Conservation (phyloP, 345 rosid species). For the Pelargonium nanum region DNA sequence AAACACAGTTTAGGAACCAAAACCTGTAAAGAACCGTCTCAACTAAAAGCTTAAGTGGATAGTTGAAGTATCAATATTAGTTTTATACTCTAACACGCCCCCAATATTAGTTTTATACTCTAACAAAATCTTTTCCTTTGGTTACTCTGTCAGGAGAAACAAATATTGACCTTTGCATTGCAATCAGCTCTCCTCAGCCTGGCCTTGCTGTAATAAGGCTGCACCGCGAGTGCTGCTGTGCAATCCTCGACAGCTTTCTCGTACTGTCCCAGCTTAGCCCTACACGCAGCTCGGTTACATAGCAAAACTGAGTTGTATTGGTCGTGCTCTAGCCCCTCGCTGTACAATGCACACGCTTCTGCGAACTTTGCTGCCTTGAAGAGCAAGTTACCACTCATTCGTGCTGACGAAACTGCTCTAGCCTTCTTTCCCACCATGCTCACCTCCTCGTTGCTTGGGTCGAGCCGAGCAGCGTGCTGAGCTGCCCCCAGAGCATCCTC, state of each 20-base stretch:
- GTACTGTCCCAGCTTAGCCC: slow-evolving; percentile 50
- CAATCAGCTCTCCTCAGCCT: slow-evolving; percentile 84
- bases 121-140: no score
- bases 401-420: slow-evolving; percentile 45
- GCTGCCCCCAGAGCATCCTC: slow-evolving; percentile 59
- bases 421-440: slow-evolving; percentile 32
- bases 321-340: slow-evolving; percentile 70
- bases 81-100: no score
- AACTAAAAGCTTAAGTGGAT: no score
- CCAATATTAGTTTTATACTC: no score
- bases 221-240: slow-evolving; percentile 48
- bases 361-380: slow-evolving; percentile 42
- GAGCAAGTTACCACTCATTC: slow-evolving; percentile 62
- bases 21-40: no score
- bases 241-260: slow-evolving; percentile 71
- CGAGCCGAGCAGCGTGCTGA: slow-evolving; percentile 59
- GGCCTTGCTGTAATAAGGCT: slow-evolving; percentile 65
- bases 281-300: slow-evolving; percentile 81
- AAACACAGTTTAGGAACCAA: neutral
- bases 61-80: no score
- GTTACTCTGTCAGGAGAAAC: no score
- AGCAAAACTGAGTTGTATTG: slow-evolving; percentile 62
- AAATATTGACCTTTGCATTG: slow-evolving; percentile 46
- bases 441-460: slow-evolving; percentile 61
- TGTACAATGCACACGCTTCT: slow-evolving; percentile 52